phyloP scores from a whole-genome alignment of 345 rosid genomes.

The Eucalyptus pumila region DNA sequence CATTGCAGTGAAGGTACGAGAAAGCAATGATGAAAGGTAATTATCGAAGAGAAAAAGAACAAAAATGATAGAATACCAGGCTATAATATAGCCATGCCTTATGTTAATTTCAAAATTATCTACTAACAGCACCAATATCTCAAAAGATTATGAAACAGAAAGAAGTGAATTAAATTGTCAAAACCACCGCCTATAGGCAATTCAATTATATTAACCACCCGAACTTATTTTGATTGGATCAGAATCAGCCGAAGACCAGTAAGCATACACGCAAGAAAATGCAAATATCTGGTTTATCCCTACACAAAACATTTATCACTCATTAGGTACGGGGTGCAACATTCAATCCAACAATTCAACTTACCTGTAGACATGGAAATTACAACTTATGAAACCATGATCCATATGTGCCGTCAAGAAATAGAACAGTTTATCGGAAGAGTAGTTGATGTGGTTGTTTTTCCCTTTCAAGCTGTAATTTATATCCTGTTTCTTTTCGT shows the following conservation, averaged over 20 bases:
- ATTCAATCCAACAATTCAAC: neutral
- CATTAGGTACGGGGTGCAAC: neutral
- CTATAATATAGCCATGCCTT: neutral
- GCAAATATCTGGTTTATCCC: neutral
- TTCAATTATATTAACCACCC: neutral
- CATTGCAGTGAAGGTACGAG: neutral
- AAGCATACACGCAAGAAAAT: neutral
- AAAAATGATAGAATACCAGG: neutral
- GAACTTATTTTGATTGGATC: neutral
- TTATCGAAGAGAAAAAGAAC: neutral
- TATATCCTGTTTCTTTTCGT: too few relatives aligned
- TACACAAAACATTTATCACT: neutral
- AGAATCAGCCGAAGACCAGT: neutral
- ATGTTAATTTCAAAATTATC: neutral
- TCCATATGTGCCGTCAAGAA: neutral
- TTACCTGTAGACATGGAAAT: constrained; percentile 43
- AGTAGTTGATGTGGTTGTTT: neutral
- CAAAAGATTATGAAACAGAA: neutral
- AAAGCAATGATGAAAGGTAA: neutral
- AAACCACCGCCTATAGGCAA: neutral
- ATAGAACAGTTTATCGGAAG: neutral
- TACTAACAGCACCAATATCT: neutral
- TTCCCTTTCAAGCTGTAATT: neutral
- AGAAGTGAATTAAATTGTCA: neutral
- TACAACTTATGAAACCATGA: neutral